Evolutionary conservation across 345 rosid species (phyloP).

Genomic region (Rhizophora mangle): DNA sequence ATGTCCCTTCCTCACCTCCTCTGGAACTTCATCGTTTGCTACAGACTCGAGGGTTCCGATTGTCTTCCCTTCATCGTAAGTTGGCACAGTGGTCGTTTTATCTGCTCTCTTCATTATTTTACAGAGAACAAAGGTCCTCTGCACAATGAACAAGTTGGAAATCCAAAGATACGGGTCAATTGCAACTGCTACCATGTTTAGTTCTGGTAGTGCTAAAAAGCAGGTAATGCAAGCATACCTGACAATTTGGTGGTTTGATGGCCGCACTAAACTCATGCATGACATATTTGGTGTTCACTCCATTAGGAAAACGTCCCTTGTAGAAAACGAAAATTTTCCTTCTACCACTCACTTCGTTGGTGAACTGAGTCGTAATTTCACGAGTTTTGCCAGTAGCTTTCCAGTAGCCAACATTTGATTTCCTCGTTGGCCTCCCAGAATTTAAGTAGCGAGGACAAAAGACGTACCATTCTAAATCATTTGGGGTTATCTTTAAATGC

Average conservation of each 20-base stretch:
- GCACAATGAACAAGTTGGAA: not conserved
- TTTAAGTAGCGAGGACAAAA: not conserved
- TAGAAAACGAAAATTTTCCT: slow-evolving; percentile 2
- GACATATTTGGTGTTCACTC: not conserved
- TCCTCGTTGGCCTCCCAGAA: not conserved
- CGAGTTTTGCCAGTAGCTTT: not conserved
- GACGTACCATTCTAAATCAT: not conserved
- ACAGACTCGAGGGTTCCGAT: not conserved
- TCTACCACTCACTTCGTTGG: not conserved
- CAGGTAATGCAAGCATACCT: not conserved
- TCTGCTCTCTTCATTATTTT: not conserved
- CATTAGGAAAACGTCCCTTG: not conserved
- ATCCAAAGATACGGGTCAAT: no score
- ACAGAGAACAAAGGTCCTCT: slow-evolving; percentile 1
- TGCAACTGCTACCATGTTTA: not conserved
- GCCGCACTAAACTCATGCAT: slow-evolving; percentile 4
- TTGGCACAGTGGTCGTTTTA: not conserved
- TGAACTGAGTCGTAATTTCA: not conserved
- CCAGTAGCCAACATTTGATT: slow-evolving; percentile 2
- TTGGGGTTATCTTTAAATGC: not conserved
- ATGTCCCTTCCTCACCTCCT: not conserved
- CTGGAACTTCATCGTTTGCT: not conserved
- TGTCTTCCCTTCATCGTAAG: not conserved
- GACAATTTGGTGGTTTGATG: not conserved
- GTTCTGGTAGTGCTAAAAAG: no score